Conservation (phyloP, 208 protist genomes). For the Leishmania turanica region DNA sequence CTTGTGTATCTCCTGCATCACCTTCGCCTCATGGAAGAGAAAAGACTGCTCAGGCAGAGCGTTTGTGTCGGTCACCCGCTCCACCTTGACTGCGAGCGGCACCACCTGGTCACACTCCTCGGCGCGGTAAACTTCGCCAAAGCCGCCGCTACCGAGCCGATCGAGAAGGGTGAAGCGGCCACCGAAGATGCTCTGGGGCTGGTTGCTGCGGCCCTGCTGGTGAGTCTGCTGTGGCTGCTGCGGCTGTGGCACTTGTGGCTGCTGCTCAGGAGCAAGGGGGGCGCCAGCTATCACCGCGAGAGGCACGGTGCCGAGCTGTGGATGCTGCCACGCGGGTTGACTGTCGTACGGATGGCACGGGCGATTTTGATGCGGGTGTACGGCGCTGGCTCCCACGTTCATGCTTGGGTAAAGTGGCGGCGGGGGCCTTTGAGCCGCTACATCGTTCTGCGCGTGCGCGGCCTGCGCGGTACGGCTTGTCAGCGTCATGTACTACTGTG, state of each 20-base stretch:
- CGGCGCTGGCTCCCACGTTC: background rate
- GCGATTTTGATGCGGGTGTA: background rate
- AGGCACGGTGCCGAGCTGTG: background rate
- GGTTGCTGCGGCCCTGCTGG: background rate
- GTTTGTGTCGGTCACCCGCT: constrained; percentile 42
- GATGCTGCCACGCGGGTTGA: background rate
- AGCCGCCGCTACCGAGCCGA: constrained; percentile 96
- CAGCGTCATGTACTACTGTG: background rate
- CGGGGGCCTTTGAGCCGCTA: background rate
- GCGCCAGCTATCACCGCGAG: background rate
- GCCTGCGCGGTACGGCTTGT: constrained; percentile 2
- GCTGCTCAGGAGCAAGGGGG: background rate
- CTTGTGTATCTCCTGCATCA: constrained; percentile 85
- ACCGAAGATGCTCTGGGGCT: constrained; percentile 33
- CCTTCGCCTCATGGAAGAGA: constrained; percentile 97
- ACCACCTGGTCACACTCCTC: constrained; percentile 37
- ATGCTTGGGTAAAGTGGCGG: constrained; percentile 3
- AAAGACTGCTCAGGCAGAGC: constrained; percentile 86
- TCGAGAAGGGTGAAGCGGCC: constrained; percentile 54
- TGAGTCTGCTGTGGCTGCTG: background rate
- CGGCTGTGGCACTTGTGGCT: background rate
- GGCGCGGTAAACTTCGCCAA: constrained; percentile 97
- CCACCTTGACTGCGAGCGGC: constrained; percentile 59
- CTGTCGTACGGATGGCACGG: background rate
- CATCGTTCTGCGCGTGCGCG: background rate